Evolutionary conservation across 2,329 filamentous ascomycete species (phyloP), one percentile per base, ranked within the genome.

Genomic region (Xylogone sp.): DNA sequence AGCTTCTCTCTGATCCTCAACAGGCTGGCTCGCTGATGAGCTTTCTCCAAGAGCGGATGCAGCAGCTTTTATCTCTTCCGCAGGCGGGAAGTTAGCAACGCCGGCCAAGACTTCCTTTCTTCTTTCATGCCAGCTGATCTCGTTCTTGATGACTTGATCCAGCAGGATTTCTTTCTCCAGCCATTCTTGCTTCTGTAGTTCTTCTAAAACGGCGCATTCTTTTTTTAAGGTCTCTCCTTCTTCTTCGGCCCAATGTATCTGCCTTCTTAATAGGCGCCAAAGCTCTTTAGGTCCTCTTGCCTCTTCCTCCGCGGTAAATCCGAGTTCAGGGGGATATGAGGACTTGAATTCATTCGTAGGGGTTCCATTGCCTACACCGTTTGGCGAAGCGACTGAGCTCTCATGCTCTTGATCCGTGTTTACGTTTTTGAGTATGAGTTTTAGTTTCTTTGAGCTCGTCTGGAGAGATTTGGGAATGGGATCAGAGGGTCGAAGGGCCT

Each of bases 401-500:
- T 39, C 34, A 16, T 39, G 34, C 8, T 39, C 34, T 18, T 6
- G 34, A 16, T 39, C 34, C 5, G 5, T 13, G 13, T 13, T 18
- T 18, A 39, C n/a, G 13, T 39, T 39, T 66, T 84, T 84, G 66
- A 84, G 75, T 61, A 84, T 80, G 56, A 84, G 83, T 62, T 84
- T 85, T 34, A 84, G 70, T 59, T 82, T 82, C 53, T 60, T 60
- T 18, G 55, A 56, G 16, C 54, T 69, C 2, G 74, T 65, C 60
- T 84, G 82, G 74, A 82, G 79, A 52, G 84, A 83, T 67, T 90
- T 88, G 20, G 86, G 84, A 12, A 90, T 82, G 2, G 87, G 83
- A 65, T 92, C 84, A 16, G 82, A 84, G 3, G 89, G 88, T n/a
- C 90, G 85, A 20, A 96, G 78, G 16, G 90, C 88, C 72, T 99